A percentile compares a stretch with the other conserved stretches of the same genome.
These are phyloP conservation scores for Aspergillus novoparasiticus DNA, from an alignment of 2,329 filamentous ascomycete genomes.

Conservation along the genomic window DNA sequence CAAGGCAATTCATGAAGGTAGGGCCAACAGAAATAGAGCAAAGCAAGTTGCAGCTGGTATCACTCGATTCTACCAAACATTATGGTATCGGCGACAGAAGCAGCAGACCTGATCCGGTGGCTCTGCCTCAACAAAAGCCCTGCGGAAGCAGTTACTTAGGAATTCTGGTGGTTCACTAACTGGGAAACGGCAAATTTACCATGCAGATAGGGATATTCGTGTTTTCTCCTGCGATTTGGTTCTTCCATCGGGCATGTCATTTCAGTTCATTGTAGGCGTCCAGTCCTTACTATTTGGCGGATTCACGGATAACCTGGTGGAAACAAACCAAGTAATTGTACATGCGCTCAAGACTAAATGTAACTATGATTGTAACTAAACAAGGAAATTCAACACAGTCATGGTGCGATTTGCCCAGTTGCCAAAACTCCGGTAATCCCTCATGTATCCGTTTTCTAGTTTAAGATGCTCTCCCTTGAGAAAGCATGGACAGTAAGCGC, in stretches of 20 bases:
- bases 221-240: conserved; percentile 7
- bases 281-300: conserved; percentile 1
- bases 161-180: neutral
- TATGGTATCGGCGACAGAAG: conserved; percentile 6
- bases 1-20: conserved; percentile 40
- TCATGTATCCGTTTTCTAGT: conserved; percentile 26
- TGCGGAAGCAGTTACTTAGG: too few relatives aligned
- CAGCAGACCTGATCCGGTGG: neutral
- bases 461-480: conserved; percentile 10
- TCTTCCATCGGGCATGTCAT: neutral
- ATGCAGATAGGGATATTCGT: conserved; percentile 1
- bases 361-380: conserved; percentile 29
- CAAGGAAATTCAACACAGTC: conserved; percentile 18
- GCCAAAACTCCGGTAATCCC: conserved; percentile 38
- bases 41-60: conserved; percentile 32
- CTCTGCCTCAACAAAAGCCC: neutral
- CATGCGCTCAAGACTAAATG: conserved; percentile 23
- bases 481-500: conserved; percentile 7
- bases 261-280: neutral
- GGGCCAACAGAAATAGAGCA: conserved; percentile 36
- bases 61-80: conserved; percentile 20
- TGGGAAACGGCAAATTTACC: conserved; percentile 2
- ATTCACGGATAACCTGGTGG: neutral
- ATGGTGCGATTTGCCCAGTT: conserved; percentile 28
- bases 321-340: conserved; percentile 8